Conservation (phyloP, 2,329 filamentous ascomycete species). For the Penicillium frequentans region DNA sequence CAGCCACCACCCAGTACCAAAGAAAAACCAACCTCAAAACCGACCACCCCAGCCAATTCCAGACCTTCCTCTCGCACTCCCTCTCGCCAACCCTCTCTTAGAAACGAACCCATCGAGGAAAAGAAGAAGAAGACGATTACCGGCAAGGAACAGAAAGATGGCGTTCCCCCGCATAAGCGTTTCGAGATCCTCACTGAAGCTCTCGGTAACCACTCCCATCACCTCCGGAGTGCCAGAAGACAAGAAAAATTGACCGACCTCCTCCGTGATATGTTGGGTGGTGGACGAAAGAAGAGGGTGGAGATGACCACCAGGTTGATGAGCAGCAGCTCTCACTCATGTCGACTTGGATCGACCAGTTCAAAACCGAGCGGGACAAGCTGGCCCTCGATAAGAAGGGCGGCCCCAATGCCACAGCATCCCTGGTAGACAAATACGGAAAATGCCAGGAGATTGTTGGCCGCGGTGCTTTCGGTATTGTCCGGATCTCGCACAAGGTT, state of each 20-base stretch:
- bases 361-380: conserved; percentile 82
- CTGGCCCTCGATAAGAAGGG: conserved; percentile 73
- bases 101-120: conserved; percentile 27
- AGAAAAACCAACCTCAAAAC: conserved; percentile 28
- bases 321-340: conserved; percentile 88
- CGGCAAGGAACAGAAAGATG: conserved; percentile 38
- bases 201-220: conserved; percentile 72
- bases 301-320: conserved; percentile 50
- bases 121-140: conserved; percentile 27
- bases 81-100: conserved; percentile 36
- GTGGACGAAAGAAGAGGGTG: conserved; percentile 72
- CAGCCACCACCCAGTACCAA: conserved; percentile 33
- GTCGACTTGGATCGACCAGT: conserved; percentile 92
- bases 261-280: conserved; percentile 78
- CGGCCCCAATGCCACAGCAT: conserved; percentile 70
- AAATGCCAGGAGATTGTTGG: conserved; percentile 98
- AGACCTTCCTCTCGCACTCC: conserved; percentile 33
- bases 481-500: conserved; percentile 95
- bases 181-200: conserved; percentile 62
- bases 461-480: conserved; percentile 93
- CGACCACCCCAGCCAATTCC: conserved; percentile 26
- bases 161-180: conserved; percentile 39
- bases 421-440: conserved; percentile 93
- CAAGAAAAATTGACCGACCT: conserved; percentile 95
- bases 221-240: conserved; percentile 82